Percentiles rank a stretch among this genome's conserved stretches.
Evolutionary conservation across 1,139 yeast genomes (phyloP).

Genomic region (Pichia sp.): DNA sequence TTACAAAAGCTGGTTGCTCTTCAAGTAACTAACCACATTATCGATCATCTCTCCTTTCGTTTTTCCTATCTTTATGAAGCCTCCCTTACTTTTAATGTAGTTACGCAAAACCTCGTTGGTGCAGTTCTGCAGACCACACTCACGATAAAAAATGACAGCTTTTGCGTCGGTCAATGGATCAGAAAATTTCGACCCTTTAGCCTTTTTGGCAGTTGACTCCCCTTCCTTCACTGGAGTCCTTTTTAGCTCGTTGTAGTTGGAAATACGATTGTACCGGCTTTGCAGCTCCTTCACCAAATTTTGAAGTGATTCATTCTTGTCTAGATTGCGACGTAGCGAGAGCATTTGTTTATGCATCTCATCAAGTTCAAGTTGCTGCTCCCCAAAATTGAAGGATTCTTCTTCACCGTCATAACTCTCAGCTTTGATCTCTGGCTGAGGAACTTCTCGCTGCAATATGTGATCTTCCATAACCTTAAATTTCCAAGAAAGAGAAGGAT

Average conservation of each 20-base stretch:
- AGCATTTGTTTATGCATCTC: conserved; percentile 31
- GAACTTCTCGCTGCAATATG: conserved; percentile 50
- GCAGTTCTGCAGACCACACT: conserved; percentile 7
- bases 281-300: conserved; percentile 19
- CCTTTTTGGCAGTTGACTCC: conserved; percentile 19
- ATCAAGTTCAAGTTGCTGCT: conserved; percentile 34
- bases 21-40: conserved; percentile 34
- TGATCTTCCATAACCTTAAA: conserved; percentile 62
- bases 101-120: conserved; percentile 34
- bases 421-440: conserved; percentile 1
- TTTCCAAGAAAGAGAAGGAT: conserved; percentile 67
- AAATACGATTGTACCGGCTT: conserved; percentile 24
- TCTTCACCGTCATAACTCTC: conserved; percentile 3
- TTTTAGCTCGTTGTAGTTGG: conserved; percentile 23
- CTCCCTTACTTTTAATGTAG: conserved; percentile 36
- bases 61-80: conserved; percentile 35
- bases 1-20: conserved; percentile 3
- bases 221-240: conserved; percentile 3
- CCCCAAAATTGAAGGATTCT: not conserved
- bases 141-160: conserved; percentile 33
- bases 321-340: conserved; percentile 22
- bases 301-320: conserved; percentile 11
- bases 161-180: conserved; percentile 33
- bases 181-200: conserved; percentile 8
- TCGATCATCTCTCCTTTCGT: conserved; percentile 43